Evolutionary conservation across 805 yeast genomes (phyloP).

Genomic region (Ogataea kodamae): DNA sequence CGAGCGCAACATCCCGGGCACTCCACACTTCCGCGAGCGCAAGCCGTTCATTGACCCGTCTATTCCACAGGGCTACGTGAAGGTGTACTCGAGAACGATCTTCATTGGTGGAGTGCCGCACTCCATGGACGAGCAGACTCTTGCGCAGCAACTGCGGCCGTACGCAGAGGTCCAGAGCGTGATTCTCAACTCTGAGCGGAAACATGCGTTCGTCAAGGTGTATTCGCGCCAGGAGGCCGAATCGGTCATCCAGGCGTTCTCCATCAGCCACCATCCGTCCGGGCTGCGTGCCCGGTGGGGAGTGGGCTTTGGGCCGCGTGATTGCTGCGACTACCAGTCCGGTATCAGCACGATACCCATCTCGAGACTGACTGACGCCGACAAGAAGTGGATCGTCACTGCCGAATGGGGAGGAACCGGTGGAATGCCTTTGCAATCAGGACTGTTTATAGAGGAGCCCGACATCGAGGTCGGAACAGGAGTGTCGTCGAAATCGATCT

Average conservation of each 20-base stretch:
- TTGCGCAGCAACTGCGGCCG: constrained; percentile 71
- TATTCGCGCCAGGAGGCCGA: constrained; percentile 92
- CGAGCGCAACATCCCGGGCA: constrained; percentile 66
- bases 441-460: constrained; percentile 90
- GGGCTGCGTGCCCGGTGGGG: constrained; percentile 93
- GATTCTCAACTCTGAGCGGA: constrained; percentile 81
- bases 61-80: constrained; percentile 73
- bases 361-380: constrained; percentile 89
- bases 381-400: constrained; percentile 77
- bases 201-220: constrained; percentile 94
- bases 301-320: constrained; percentile 98
- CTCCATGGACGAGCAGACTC: constrained; percentile 70
- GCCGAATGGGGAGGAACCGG: constrained; percentile 99
- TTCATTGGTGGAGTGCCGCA: constrained; percentile 93
- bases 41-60: constrained; percentile 66
- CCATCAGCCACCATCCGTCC: constrained; percentile 54
- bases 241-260: constrained; percentile 66
- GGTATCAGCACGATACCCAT: constrained; percentile 89
- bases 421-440: constrained; percentile 74
- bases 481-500: constrained; percentile 85
- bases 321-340: constrained; percentile 91
- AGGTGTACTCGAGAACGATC: constrained; percentile 83
- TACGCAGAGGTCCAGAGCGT: constrained; percentile 90
- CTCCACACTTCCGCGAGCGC: constrained; percentile 73
- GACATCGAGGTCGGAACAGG: constrained; percentile 97